Evolutionary conservation across 2,329 filamentous ascomycete species (phyloP), one percentile per base, ranked within the genome.

Genomic region (Plectosphaerella cucumerina): DNA sequence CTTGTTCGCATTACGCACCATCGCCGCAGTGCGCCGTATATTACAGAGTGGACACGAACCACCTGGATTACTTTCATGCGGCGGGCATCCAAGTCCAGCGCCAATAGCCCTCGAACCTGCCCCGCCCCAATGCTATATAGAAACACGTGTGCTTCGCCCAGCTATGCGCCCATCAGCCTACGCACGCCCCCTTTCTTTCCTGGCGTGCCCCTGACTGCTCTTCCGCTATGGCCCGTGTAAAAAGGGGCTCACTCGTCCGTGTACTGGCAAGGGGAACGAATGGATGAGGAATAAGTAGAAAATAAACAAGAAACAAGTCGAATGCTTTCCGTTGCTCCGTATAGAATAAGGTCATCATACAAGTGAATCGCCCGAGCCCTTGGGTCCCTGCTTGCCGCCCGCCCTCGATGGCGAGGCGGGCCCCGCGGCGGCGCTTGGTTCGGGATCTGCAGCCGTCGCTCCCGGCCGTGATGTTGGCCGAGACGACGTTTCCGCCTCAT

Each of bases 301-400:
- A 31, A 10, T 10, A 31, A 31, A 5, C 5, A 50, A 45, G 46
- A 53, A 52, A 35, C 15, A 17, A 17, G 35, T 20, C n/a, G n/a
- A 42, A 42, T 20, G 39, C 39, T 42, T 18, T 21, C n/a, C 18
- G 39, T 20, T 42, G 39, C 39, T 20, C 17, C 39, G 45, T 44
- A 47, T 51, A 44, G 44, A 50, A 39, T 35, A 50, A 50, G 20
- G 46, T 52, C 60, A 53, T 69, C 58, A 71, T 64, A 70, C 68
- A 62, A 57, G 62, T 50, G 67, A 63, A 49, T 67, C 62, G 43
- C 58, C 56, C 22, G 41, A 48, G 44, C 55, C 26, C 35, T 22
- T 35, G 20, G 35, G 41, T 44, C 48, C 47, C 41, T 37, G 47
- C 48, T 44, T 43, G 45, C 49, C 50, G 39, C 49, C 31, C 31